phyloP scores from a whole-genome alignment of 1,284 basidiomycete species.

The Malassezia psittaci region DNA sequence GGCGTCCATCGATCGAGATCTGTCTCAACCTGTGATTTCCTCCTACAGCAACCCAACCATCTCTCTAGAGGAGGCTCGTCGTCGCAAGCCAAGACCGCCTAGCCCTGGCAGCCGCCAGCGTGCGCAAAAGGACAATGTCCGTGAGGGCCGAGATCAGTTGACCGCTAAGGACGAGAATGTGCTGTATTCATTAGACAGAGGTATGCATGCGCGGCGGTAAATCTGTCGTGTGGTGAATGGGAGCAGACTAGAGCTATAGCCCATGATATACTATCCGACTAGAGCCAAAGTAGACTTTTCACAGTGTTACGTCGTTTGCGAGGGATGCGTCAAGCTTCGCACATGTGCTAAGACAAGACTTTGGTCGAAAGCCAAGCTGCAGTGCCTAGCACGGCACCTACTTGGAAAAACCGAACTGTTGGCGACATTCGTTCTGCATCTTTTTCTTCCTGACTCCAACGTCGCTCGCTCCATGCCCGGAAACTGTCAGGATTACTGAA shows the following conservation, averaged over 20 bases:
- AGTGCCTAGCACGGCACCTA: constrained; percentile 22
- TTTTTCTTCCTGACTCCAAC: constrained; percentile 17
- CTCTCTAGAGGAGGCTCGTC: constrained; percentile 81
- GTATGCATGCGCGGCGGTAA: background rate
- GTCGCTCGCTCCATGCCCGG: constrained; percentile 8
- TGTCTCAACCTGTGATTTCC: constrained; percentile 66
- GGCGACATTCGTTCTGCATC: constrained; percentile 24
- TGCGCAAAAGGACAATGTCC: constrained; percentile 72
- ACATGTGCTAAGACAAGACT: background rate
- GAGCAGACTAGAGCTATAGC: background rate
- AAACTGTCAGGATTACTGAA: constrained; percentile 5
- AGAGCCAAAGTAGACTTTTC: no score
- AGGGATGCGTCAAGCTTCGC: no score
- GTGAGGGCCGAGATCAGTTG: constrained; percentile 80
- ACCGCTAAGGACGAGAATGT: constrained; percentile 54
- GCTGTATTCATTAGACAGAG: constrained; percentile 25
- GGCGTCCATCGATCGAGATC: constrained; percentile 72
- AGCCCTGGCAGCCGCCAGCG: constrained; percentile 78
- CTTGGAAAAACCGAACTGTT: constrained; percentile 31
- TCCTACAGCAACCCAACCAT: constrained; percentile 97
- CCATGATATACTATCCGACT: no score
- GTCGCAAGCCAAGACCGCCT: constrained; percentile 90
- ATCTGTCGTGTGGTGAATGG: background rate
- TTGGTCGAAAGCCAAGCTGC: constrained; percentile 10
- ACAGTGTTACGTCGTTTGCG: no score